Base-by-base conservation (phyloP, 2,329 filamentous ascomycete genomes). In the Paecilomyces formosus region DNA sequence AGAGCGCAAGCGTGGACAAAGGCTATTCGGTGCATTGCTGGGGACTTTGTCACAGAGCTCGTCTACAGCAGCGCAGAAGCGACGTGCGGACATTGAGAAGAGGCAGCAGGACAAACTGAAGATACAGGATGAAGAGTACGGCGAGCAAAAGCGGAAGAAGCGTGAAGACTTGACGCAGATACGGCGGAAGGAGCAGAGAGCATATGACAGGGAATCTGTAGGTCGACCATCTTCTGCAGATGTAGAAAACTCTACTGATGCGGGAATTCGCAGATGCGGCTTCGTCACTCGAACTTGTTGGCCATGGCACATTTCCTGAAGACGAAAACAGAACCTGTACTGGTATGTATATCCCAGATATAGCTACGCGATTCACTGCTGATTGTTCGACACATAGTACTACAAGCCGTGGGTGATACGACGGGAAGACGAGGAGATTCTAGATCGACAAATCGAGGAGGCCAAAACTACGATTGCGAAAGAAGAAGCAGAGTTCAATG, bases 351-450 rank as follows among this genome's bases (percentile, higher is more conserved):
- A 24, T 15, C 31, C 31, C 4, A 49, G 55, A 28, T 28, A 33
- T 57, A 11, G 30, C 30, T 62, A 45, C 58, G 28, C 26, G 18
- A n/a, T 33, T 30, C 31, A 15, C 15, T 22, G 12, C 53, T 54
- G 11, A 54, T 26, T 15, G 21, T 21, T 9, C 9, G 2, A 28
- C 3, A 15, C 12, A 28, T 63, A 96, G 91, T 93, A 88, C 72
- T 97, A 94, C 73, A 86, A 88, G 53, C 93, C 93, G 0, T 95
- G 89, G 88, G 86, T 91, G 65, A 79, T 89, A 58, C 85, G 84
- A 31, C 72, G 78, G 4, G 80, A 84, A 52, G 88, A 97, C 71
- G 85, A 92, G 72, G 82, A 85, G 4, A 79, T 74, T 11, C 89
- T 97, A 69, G 82, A 86, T 53, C 77, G 82, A 3, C 92, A 96